Percentiles rank a stretch among this genome's conserved stretches.
phyloP scores from a whole-genome alignment of 2,329 filamentous ascomycete genomes.

The Dactylonectria macrodidyma region DNA sequence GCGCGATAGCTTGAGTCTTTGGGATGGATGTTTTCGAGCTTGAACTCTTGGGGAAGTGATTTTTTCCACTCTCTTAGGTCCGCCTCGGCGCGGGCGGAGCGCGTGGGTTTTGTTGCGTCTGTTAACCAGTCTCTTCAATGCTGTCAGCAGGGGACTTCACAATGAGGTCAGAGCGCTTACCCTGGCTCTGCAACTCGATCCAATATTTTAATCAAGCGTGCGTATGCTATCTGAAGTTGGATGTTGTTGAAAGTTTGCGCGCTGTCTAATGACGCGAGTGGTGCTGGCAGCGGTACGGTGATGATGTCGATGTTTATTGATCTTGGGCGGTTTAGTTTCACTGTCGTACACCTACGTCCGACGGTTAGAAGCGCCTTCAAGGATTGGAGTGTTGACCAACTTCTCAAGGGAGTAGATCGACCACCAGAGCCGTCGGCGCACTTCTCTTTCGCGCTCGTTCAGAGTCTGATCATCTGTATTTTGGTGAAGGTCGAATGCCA shows the following conservation, averaged over 20 bases:
- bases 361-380: not conserved
- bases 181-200: slow-evolving; percentile 48
- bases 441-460: slow-evolving; percentile 43
- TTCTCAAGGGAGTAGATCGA: slow-evolving; percentile 50
- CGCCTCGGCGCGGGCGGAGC: slow-evolving; percentile 31
- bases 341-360: slow-evolving; percentile 36
- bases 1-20: slow-evolving; percentile 49
- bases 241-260: slow-evolving; percentile 52
- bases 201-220: slow-evolving; percentile 48
- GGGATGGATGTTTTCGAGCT: slow-evolving; percentile 47
- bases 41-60: slow-evolving; percentile 46
- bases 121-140: slow-evolving; percentile 16
- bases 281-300: slow-evolving; percentile 39
- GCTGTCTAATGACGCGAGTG: slow-evolving; percentile 36
- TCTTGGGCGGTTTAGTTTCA: slow-evolving; percentile 46
- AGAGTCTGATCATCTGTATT: slow-evolving; percentile 42
- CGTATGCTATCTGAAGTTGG: slow-evolving; percentile 51
- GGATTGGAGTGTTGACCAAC: slow-evolving; percentile 20
- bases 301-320: slow-evolving; percentile 43
- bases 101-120: slow-evolving; percentile 24
- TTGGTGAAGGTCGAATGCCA: slow-evolving; percentile 49
- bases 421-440: slow-evolving; percentile 48
- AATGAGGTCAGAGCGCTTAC: slow-evolving; percentile 25
- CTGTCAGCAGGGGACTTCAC: not conserved
- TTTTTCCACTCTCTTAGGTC: slow-evolving; percentile 52